These are phyloP conservation scores for Leccinum boreale DNA, from an alignment of 768 basidiomycete genomes.

Conservation along the genomic window DNA sequence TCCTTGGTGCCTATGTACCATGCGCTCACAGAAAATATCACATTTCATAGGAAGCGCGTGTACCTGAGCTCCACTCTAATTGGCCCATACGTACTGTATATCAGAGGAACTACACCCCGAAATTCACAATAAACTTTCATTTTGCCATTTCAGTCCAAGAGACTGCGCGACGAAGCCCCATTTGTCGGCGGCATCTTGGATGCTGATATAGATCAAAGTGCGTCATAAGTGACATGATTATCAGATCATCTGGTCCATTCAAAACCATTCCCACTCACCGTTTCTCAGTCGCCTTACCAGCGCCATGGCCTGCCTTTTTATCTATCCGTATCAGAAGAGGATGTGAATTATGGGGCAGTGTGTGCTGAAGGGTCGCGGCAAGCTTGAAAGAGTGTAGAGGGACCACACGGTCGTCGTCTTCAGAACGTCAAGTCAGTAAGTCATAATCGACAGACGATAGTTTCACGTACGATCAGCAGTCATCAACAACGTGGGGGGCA, in stretches of 20 bases:
- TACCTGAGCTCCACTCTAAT: not conserved
- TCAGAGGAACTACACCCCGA: not conserved
- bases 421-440: conserved; percentile 1
- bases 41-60: not conserved
- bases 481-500: conserved; percentile 72
- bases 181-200: conserved; percentile 73
- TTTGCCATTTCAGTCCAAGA: conserved; percentile 46
- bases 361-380: conserved; percentile 73
- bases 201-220: conserved; percentile 39
- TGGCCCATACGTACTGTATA: not conserved
- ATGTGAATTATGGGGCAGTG: conserved; percentile 58
- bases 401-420: conserved; percentile 86
- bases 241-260: not conserved
- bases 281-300: conserved; percentile 73
- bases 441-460: not conserved
- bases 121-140: conserved; percentile 10
- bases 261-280: conserved; percentile 36
- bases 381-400: conserved; percentile 84
- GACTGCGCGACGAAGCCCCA: conserved; percentile 74
- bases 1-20: not conserved
- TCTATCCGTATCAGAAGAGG: conserved; percentile 77
- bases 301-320: conserved; percentile 77
- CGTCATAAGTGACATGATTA: conserved; percentile 1
- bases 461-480: conserved; percentile 73
- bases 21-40: not conserved